A percentile compares a stretch with the other conserved stretches of the same genome.
phyloP scores from a whole-genome alignment of 208 protist genomes.

The Leptomonas pyrrhocoris region DNA sequence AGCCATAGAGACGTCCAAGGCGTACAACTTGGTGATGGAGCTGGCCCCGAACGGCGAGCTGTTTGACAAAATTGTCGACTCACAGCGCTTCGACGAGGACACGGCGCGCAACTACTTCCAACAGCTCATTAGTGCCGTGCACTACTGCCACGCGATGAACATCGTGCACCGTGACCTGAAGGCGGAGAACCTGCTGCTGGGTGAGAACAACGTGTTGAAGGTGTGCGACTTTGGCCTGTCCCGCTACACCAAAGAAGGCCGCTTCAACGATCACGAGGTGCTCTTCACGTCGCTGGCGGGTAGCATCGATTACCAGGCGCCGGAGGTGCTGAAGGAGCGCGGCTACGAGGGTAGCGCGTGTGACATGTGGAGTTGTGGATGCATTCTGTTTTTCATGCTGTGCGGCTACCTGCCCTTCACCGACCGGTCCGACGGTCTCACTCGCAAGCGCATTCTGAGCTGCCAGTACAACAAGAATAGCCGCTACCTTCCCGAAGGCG shows the following conservation, averaged over 20 bases:
- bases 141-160: constrained; percentile 92
- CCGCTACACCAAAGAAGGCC: constrained; percentile 83
- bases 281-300: constrained; percentile 85
- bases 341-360: constrained; percentile 94
- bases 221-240: constrained; percentile 94
- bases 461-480: constrained; percentile 87
- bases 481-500: constrained; percentile 66
- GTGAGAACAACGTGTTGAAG: constrained; percentile 81
- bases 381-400: constrained; percentile 98
- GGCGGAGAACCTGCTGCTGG: constrained; percentile 92
- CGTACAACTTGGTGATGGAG: constrained; percentile 98
- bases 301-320: constrained; percentile 91
- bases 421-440: constrained; percentile 80
- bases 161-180: constrained; percentile 95
- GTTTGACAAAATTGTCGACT: constrained; percentile 96
- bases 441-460: constrained; percentile 84
- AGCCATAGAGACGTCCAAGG: constrained; percentile 96
- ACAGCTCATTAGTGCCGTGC: constrained; percentile 90
- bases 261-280: constrained; percentile 66
- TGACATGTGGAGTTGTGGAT: constrained; percentile 98
- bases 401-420: constrained; percentile 98
- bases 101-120: constrained; percentile 90
- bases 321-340: constrained; percentile 85
- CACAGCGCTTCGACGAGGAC: constrained; percentile 79
- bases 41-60: constrained; percentile 97